phyloP scores from a whole-genome alignment of 495 filamentous ascomycete species.

The Hyaloscypha bicolor region DNA sequence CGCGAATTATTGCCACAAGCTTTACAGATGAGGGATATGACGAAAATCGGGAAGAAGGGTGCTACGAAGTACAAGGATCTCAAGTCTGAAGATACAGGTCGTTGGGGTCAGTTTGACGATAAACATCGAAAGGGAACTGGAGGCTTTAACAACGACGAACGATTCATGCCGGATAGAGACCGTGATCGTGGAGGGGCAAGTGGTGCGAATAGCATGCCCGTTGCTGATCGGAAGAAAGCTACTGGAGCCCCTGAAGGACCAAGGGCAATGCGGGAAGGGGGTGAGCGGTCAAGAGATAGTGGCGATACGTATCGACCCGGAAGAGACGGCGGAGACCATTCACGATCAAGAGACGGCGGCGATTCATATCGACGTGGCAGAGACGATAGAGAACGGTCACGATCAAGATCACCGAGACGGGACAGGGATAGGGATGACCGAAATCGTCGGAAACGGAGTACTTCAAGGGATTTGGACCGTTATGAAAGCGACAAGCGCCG shows the following conservation, averaged over 20 bases:
- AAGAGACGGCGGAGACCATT: conserved; percentile 33
- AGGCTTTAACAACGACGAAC: conserved; percentile 61
- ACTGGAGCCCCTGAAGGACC: conserved; percentile 42
- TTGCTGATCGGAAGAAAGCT: conserved; percentile 56
- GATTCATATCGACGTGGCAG: conserved; percentile 33
- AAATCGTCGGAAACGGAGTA: conserved; percentile 62
- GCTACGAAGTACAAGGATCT: conserved; percentile 89
- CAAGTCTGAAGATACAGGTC: conserved; percentile 87
- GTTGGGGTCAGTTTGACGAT: conserved; percentile 70
- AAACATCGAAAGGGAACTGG: conserved; percentile 48
- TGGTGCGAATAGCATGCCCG: conserved; percentile 62
- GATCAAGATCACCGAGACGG: conserved; percentile 44
- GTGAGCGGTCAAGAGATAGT: conserved; percentile 32
- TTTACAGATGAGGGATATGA: conserved; percentile 92
- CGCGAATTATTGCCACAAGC: conserved; percentile 86
- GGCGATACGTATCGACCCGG: conserved; percentile 25
- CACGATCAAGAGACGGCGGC: conserved; percentile 36
- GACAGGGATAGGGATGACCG: conserved; percentile 54
- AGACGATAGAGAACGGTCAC: conserved; percentile 34
- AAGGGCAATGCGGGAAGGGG: conserved; percentile 35
- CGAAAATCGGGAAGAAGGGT: conserved; percentile 89
- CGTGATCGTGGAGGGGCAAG: conserved; percentile 46
- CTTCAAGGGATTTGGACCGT: conserved; percentile 61
- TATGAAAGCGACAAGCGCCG: conserved; percentile 67
- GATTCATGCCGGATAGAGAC: conserved; percentile 69